Conservation (phyloP, 495 filamentous ascomycete species). For the Delitschia confertaspora region DNA sequence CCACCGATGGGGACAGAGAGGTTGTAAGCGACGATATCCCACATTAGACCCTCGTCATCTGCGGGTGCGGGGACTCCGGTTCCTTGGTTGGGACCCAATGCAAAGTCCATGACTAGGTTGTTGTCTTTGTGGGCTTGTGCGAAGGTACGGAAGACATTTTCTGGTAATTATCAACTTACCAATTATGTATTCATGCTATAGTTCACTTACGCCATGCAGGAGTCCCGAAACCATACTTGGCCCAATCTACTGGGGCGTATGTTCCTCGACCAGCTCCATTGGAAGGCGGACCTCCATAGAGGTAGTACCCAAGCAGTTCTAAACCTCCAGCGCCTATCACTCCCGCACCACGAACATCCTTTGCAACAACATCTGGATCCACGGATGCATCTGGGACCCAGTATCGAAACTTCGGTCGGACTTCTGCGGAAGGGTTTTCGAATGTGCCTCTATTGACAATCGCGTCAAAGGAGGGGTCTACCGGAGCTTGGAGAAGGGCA, state of each 20-base stretch:
- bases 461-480: conserved; percentile 10
- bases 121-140: conserved; percentile 14
- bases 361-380: conserved; percentile 13
- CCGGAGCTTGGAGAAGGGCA: not conserved
- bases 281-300: conserved; percentile 24
- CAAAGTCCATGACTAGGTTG: conserved; percentile 24
- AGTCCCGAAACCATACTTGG: conserved; percentile 15
- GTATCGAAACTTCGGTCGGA: conserved; percentile 36
- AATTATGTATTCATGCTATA: not conserved
- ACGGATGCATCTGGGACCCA: conserved; percentile 36
- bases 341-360: conserved; percentile 16
- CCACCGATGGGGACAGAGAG: conserved; percentile 11
- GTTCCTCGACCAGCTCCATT: conserved; percentile 10
- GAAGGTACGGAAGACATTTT: conserved; percentile 9
- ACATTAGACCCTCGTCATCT: conserved; percentile 18
- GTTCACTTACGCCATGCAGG: conserved; percentile 9
- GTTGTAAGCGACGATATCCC: conserved; percentile 17
- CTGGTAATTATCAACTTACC: not conserved
- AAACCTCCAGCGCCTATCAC: conserved; percentile 27
- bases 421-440: conserved; percentile 25
- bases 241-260: conserved; percentile 15
- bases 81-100: conserved; percentile 28
- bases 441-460: conserved; percentile 17
- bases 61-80: conserved; percentile 23
- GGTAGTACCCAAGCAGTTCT: conserved; percentile 32